A percentile compares a stretch with the other conserved stretches of the same genome.
Conservation (phyloP, 257 asterid genomes). For the Nemophila menziesii region DNA sequence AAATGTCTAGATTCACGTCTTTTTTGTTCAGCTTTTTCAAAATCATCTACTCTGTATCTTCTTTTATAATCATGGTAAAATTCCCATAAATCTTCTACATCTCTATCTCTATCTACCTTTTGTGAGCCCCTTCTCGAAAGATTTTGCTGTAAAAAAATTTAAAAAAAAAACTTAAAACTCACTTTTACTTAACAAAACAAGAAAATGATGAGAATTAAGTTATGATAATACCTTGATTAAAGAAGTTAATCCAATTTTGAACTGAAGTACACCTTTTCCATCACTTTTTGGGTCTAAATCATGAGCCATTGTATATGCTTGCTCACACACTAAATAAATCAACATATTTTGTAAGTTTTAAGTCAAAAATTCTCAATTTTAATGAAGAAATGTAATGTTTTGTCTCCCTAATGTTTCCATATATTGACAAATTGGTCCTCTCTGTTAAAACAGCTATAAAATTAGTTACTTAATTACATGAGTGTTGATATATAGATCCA, state of each 20-base stretch:
- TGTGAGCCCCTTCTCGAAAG: constrained; percentile 76
- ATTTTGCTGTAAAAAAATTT: constrained; percentile 82
- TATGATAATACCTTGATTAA: constrained; percentile 67
- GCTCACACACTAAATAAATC: constrained; percentile 72
- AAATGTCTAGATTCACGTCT: constrained; percentile 82
- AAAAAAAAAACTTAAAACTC: not conserved
- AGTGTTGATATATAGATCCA: no score
- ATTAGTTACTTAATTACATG: no score
- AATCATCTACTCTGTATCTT: constrained; percentile 76
- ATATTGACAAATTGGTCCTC: no score
- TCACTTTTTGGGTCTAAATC: constrained; percentile 85
- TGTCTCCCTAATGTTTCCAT: no score
- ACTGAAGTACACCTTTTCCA: constrained; percentile 97
- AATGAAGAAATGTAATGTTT: no score
- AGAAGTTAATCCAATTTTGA: constrained; percentile 93
- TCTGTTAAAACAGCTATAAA: no score
- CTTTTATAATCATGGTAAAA: constrained; percentile 79
- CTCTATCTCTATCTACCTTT: constrained; percentile 68
- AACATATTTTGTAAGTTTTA: constrained; percentile 1
- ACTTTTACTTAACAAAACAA: not conserved
- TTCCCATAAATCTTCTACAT: constrained; percentile 78
- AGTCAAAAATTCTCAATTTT: no score
- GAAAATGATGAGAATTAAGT: constrained; percentile 9
- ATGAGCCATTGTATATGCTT: constrained; percentile 95
- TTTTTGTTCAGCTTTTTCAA: constrained; percentile 68